Conservation (phyloP, 1,139 yeast species). For the Debaryomyces subglobosus region DNA sequence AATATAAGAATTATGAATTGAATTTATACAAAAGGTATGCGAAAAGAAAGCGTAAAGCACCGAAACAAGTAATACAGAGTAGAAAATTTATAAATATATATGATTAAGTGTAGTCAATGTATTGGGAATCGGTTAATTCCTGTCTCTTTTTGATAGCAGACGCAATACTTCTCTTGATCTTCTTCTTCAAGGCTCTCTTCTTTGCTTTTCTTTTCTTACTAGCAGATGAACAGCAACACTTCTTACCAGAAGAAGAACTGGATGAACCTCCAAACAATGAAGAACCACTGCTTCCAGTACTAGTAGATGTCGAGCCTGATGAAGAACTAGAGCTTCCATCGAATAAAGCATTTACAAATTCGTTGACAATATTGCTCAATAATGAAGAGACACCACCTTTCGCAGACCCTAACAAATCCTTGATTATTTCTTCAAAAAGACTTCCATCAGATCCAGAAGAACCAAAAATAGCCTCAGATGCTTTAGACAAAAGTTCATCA, state of each 20-base stretch:
- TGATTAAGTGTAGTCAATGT: background rate
- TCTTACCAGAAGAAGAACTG: conserved; percentile 16
- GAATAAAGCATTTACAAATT: conserved; percentile 14
- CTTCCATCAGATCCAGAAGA: conserved; percentile 15
- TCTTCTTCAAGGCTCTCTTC: conserved; percentile 24
- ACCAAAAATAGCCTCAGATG: conserved; percentile 1
- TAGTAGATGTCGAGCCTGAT: background rate
- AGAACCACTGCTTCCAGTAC: conserved; percentile 14
- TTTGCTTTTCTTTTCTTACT: conserved; percentile 16
- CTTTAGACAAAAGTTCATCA: conserved; percentile 6
- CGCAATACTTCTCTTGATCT: conserved; percentile 21
- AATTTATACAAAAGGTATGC: conserved; percentile 2
- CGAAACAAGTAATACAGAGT: conserved; percentile 1
- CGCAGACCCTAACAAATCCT: conserved; percentile 15
- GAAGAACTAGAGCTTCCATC: conserved; percentile 16
- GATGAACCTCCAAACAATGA: conserved; percentile 11
- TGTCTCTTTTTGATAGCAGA: conserved; percentile 13
- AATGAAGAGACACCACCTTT: conserved; percentile 13
- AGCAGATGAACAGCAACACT: conserved; percentile 14
- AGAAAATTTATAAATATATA: background rate
- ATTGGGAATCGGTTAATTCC: conserved; percentile 3
- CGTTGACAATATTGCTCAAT: conserved; percentile 10
- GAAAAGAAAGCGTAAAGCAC: background rate
- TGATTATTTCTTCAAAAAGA: conserved; percentile 11
- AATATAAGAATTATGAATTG: conserved; percentile 1